A percentile compares a stretch with the other conserved stretches of the same genome.
These are phyloP conservation scores for Verticillium isaacii DNA, from an alignment of 2,329 filamentous ascomycete genomes.

Conservation along the genomic window DNA sequence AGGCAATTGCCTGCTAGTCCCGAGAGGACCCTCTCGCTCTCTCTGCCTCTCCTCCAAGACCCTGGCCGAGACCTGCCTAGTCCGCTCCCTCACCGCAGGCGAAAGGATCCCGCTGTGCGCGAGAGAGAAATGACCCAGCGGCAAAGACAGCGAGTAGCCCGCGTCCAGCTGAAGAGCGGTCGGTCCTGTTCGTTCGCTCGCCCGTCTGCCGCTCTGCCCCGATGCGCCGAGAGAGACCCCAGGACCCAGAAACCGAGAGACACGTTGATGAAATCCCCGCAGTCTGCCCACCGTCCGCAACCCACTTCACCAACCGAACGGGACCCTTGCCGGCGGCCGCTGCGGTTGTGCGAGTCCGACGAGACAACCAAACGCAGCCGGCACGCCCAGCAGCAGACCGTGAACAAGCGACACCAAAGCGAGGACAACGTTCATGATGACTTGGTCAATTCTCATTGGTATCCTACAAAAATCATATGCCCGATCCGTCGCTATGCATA, in stretches of 20 bases:
- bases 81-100: background rate
- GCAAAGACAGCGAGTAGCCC: too few species aligned
- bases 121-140: background rate
- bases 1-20: background rate
- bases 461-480: background rate
- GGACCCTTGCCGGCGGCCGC: background rate
- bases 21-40: background rate
- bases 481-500: slow-evolving; percentile 11
- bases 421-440: background rate
- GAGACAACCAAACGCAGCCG: background rate
- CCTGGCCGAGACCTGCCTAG: background rate
- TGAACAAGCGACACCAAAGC: background rate
- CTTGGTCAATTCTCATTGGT: background rate
- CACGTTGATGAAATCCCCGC: background rate
- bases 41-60: background rate
- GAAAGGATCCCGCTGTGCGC: background rate
- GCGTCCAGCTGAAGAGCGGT: too few species aligned
- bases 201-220: too few species aligned
- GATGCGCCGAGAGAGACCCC: too few species aligned
- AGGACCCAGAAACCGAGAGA: background rate
- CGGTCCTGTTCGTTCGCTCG: too few species aligned
- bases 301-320: background rate
- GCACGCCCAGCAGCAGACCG: background rate
- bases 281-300: background rate
- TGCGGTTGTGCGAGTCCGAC: background rate